Evolutionary conservation across 2,329 filamentous ascomycete species (phyloP).

Genomic region (Diaporthe capsici): DNA sequence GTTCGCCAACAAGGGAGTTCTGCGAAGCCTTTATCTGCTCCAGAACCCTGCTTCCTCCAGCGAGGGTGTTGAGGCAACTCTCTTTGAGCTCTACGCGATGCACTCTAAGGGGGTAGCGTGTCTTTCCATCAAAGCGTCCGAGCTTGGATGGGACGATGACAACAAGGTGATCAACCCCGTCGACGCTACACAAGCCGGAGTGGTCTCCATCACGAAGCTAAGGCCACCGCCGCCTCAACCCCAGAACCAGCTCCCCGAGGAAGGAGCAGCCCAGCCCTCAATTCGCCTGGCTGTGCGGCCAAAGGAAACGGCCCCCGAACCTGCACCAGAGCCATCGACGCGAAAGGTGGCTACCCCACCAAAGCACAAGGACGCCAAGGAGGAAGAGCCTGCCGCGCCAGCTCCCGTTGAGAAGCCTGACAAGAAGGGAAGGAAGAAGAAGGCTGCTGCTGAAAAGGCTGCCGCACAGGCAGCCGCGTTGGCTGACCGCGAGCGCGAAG

Average conservation of each 20-base stretch:
- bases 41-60: conserved; percentile 76
- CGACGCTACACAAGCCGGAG: conserved; percentile 80
- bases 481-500: conserved; percentile 52
- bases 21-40: conserved; percentile 92
- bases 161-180: conserved; percentile 87
- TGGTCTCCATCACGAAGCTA: conserved; percentile 82
- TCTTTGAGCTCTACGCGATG: conserved; percentile 98
- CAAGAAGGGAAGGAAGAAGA: conserved; percentile 77
- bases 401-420: conserved; percentile 70
- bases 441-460: conserved; percentile 64
- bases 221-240: conserved; percentile 62
- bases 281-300: conserved; percentile 53
- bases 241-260: conserved; percentile 58
- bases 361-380: conserved; percentile 63
- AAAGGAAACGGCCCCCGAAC: conserved; percentile 47
- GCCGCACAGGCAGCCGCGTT: conserved; percentile 61
- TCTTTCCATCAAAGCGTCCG: conserved; percentile 85
- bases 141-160: conserved; percentile 92
- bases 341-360: conserved; percentile 52
- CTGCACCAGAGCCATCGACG: conserved; percentile 44
- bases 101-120: conserved; percentile 98
- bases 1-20: conserved; percentile 85
- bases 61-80: conserved; percentile 76
- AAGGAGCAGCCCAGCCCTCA: conserved; percentile 44
- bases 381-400: conserved; percentile 59